Conservation (phyloP, 2,329 filamentous ascomycete genomes). For the Calycina marina region DNA sequence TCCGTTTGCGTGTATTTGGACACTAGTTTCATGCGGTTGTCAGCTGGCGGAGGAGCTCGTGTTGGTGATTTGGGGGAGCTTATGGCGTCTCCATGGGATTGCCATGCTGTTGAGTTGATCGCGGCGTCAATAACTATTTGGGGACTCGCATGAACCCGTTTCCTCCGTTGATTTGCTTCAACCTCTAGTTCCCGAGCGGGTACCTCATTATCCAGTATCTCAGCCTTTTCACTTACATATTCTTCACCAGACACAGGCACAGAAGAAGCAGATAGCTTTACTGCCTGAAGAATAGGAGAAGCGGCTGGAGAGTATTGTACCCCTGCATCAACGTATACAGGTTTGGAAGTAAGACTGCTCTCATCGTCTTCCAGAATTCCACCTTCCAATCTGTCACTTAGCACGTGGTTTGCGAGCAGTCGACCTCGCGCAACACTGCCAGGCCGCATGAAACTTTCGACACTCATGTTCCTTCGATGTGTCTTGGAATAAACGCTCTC, state of each 20-base stretch:
- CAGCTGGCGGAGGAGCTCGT: slow-evolving; percentile 27
- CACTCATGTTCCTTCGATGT: slow-evolving; percentile 42
- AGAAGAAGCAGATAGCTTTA: slow-evolving; percentile 26
- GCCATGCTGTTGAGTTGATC: slow-evolving; percentile 52
- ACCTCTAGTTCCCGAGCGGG: slow-evolving; percentile 37
- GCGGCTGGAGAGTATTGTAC: slow-evolving; percentile 74
- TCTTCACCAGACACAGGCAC: slow-evolving; percentile 24
- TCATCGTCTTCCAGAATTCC: slow-evolving; percentile 36
- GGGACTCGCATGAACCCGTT: slow-evolving; percentile 44
- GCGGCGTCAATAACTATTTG: slow-evolving; percentile 35
- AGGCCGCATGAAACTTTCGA: slow-evolving; percentile 40
- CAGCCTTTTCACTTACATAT: slow-evolving; percentile 7
- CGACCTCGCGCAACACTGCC: slow-evolving; percentile 39
- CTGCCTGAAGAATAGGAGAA: slow-evolving; percentile 42
- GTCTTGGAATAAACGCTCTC: slow-evolving; percentile 36
- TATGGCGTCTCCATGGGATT: slow-evolving; percentile 45
- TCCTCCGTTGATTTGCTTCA: slow-evolving; percentile 60
- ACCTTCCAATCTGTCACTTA: slow-evolving; percentile 41
- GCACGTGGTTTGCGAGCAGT: slow-evolving; percentile 36
- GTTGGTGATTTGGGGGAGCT: slow-evolving; percentile 45
- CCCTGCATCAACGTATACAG: slow-evolving; percentile 57
- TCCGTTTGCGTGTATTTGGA: slow-evolving; percentile 51
- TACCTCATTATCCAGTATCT: slow-evolving; percentile 25
- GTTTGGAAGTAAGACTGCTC: slow-evolving; percentile 25
- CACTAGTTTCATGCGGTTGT: slow-evolving; percentile 27